phyloP scores from a whole-genome alignment of 352 stramenopile genomes.

The Phytophthora ohioensis region DNA sequence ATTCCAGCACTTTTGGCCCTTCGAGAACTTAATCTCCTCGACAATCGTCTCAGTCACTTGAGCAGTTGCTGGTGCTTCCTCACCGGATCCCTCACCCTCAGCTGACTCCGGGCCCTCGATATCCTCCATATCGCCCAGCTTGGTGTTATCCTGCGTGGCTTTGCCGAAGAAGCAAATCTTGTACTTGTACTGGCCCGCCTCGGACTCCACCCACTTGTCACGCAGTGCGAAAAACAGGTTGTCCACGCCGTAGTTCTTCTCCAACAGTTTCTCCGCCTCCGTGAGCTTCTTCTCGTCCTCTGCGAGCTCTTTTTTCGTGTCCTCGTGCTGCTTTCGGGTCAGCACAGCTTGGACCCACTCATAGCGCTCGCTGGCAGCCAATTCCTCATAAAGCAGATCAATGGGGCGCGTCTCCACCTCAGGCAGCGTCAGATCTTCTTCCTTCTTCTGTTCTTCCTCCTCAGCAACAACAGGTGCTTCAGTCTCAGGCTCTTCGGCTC shows the following conservation, averaged over 20 bases:
- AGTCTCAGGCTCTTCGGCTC: slow-evolving; percentile 24
- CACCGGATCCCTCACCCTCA: slow-evolving; percentile 9
- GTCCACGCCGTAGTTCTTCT: slow-evolving; percentile 71
- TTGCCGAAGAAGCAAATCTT: slow-evolving; percentile 87
- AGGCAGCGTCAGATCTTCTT: slow-evolving; percentile 58
- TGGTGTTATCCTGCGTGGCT: slow-evolving; percentile 84
- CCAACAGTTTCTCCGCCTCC: slow-evolving; percentile 45
- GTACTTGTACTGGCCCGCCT: slow-evolving; percentile 87
- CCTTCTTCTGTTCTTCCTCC: slow-evolving; percentile 30
- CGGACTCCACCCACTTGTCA: slow-evolving; percentile 75
- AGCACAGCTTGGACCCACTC: slow-evolving; percentile 56
- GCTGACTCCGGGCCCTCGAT: slow-evolving; percentile 16
- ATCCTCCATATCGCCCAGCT: slow-evolving; percentile 75
- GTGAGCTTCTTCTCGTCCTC: slow-evolving; percentile 43
- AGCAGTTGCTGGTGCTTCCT: background rate
- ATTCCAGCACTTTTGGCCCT: slow-evolving; percentile 90
- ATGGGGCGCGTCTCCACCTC: slow-evolving; percentile 66
- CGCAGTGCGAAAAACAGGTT: slow-evolving; percentile 71
- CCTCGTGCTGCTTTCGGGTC: slow-evolving; percentile 55
- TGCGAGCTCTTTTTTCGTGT: slow-evolving; percentile 50
- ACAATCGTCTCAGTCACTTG: slow-evolving; percentile 17
- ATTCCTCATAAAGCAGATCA: slow-evolving; percentile 65
- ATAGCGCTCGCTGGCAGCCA: slow-evolving; percentile 51
- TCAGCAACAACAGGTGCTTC: slow-evolving; percentile 20
- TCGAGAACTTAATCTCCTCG: slow-evolving; percentile 62